Base-by-base conservation (phyloP, 495 filamentous ascomycete species). In the Trichocladium antarcticum region DNA sequence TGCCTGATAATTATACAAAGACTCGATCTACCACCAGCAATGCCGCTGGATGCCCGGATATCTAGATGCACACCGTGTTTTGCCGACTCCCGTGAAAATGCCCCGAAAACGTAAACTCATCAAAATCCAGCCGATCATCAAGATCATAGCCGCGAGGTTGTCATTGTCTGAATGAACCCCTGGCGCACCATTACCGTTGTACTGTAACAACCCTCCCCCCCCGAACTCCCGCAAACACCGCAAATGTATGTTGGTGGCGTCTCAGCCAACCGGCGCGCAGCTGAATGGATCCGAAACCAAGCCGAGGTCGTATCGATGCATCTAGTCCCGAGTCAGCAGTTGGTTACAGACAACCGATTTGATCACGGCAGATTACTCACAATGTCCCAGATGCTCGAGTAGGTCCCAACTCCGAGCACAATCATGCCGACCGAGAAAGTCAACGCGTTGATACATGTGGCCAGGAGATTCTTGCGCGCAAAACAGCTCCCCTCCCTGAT, bases 381-480 rank as follows among this genome's bases (percentile, higher is more conserved):
- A 52, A 82, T 78, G 42, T 74, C 71, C 45, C 73, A 62, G 32
- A 80, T 64, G 47, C 67, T 72, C 4, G 78, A 69, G 45, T 81
- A 82, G 1, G 78, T 79, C 11, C 79, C 79, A 9, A 73, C 68
- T 7, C 72, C 77, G 35, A 81, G 58, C n/a, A 77, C 65, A 31
- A 73, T 61, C 7, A 76, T 56, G 3, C 80, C 79, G 46, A 84
- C 70, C 21, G 68, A 57, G 47, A 84, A 73, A 39, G 73, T 68
- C 15, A 74, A 1, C 7, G 58, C 48, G 54, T 82, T 83, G 52
- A 74, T 14, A 14, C 67, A 51, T 1, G 65, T 66, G 51, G 75
- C 57, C 1, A 57, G 12, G n/a, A 68, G 60, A 52, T 83, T 81
- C 50, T 64, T 61, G 28, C 54, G 60, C 9, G 58, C 45, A 37